Conservation (phyloP, 2,329 filamentous ascomycete species). For the Bisporella sp. region DNA sequence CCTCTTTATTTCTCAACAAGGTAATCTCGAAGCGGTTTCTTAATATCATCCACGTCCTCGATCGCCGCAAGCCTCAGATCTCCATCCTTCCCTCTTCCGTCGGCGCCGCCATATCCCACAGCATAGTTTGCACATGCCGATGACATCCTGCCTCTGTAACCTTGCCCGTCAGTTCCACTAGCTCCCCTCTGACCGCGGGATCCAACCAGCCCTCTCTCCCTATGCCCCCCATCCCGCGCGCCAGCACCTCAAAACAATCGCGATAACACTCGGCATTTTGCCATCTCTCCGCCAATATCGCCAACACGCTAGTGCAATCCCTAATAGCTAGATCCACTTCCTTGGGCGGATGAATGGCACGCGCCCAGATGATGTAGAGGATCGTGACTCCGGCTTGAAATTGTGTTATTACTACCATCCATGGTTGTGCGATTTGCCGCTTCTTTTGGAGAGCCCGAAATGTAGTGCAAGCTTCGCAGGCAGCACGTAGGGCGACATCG, state of each 20-base stretch:
- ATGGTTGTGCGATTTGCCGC: constrained; percentile 9
- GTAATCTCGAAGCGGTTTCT: no score
- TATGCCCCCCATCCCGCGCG: constrained; percentile 5
- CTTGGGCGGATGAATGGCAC: constrained; percentile 13
- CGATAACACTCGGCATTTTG: constrained; percentile 14
- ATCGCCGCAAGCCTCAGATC: background rate
- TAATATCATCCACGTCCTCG: no score
- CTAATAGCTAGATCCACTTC: constrained; percentile 21
- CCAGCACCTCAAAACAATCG: constrained; percentile 13
- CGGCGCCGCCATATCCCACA: constrained; percentile 5
- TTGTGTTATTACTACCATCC: constrained; percentile 12
- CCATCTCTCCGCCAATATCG: constrained; percentile 21
- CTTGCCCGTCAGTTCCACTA: constrained; percentile 5
- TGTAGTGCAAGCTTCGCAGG: constrained; percentile 10
- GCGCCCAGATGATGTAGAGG: constrained; percentile 26
- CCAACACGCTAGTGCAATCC: constrained; percentile 21
- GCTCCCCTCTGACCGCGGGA: constrained; percentile 2
- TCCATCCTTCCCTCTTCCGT: constrained; percentile 6
- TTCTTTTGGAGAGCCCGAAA: constrained; percentile 11
- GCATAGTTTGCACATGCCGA: constrained; percentile 8
- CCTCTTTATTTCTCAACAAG: no score
- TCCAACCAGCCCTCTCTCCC: background rate
- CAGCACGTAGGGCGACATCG: constrained; percentile 7
- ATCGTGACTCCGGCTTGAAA: constrained; percentile 22
- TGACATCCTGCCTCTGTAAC: constrained; percentile 5